A percentile compares a stretch with the other conserved stretches of the same genome.
phyloP scores from a whole-genome alignment of 1,139 yeast species.

The Candida neerlandica region DNA sequence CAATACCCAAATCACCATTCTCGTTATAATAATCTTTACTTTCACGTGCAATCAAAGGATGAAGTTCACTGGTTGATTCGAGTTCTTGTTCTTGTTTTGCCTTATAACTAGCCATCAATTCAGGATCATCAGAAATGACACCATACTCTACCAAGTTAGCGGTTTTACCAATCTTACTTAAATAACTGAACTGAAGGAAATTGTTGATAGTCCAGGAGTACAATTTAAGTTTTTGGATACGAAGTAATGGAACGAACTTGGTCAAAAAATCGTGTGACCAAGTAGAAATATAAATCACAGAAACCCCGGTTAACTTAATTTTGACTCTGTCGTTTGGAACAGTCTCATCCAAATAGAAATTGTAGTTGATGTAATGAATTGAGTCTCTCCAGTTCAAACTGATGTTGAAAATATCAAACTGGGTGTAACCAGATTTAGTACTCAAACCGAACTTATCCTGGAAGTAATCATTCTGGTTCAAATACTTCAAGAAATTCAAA shows the following conservation, averaged over 20 bases:
- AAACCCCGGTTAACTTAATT: conserved; percentile 40
- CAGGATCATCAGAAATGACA: conserved; percentile 64
- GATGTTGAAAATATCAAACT: conserved; percentile 42
- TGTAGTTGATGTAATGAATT: conserved; percentile 37
- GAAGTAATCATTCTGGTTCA: conserved; percentile 44
- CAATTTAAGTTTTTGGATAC: conserved; percentile 50
- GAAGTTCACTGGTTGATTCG: conserved; percentile 5
- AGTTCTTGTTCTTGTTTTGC: conserved; percentile 10
- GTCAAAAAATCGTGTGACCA: conserved; percentile 42
- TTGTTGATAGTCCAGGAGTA: conserved; percentile 86
- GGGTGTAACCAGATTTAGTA: conserved; percentile 22
- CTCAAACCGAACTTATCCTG: conserved; percentile 23
- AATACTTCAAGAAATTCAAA: conserved; percentile 59
- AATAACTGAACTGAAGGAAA: conserved; percentile 49
- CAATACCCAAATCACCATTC: conserved; percentile 21
- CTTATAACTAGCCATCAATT: conserved; percentile 29
- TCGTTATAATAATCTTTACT: conserved; percentile 13
- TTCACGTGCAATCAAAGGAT: conserved; percentile 7
- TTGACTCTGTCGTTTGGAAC: conserved; percentile 26
- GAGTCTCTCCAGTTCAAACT: conserved; percentile 40
- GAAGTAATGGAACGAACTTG: conserved; percentile 40
- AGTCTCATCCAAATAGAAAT: conserved; percentile 33
- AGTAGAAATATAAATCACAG: conserved; percentile 41
- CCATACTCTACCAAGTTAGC: conserved; percentile 47
- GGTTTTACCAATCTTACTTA: conserved; percentile 28